These are phyloP conservation scores for Helotiales sp. DNA, from an alignment of 2,329 filamentous ascomycete genomes.

Conservation along the genomic window DNA sequence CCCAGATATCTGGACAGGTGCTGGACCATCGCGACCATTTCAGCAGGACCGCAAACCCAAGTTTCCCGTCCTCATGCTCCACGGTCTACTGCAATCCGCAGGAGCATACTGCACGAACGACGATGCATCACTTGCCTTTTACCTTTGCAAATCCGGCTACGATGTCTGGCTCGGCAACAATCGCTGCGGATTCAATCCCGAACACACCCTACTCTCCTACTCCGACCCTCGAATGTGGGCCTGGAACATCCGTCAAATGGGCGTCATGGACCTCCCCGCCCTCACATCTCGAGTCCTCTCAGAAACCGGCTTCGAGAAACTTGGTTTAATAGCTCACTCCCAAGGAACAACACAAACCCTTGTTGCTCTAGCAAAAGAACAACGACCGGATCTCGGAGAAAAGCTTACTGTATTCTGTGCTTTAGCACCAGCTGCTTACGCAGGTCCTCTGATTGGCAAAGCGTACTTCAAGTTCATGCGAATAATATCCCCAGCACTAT, in stretches of 20 bases:
- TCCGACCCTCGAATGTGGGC: conserved; percentile 91
- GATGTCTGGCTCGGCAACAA: conserved; percentile 98
- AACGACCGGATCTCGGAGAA: conserved; percentile 79
- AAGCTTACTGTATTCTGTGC: conserved; percentile 89
- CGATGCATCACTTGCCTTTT: conserved; percentile 87
- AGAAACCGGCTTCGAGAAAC: conserved; percentile 80
- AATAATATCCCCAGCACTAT: conserved; percentile 72
- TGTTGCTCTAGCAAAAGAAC: conserved; percentile 85
- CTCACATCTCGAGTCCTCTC: conserved; percentile 75
- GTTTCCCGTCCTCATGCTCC: conserved; percentile 84
- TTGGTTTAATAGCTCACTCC: conserved; percentile 83
- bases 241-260: conserved; percentile 96
- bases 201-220: conserved; percentile 69
- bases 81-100: conserved; percentile 83
- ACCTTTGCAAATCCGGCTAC: conserved; percentile 86
- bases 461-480: conserved; percentile 93
- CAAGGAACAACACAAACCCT: conserved; percentile 90
- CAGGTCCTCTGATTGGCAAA: conserved; percentile 80
- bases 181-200: conserved; percentile 79
- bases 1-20: conserved; percentile 60
- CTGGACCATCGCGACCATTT: conserved; percentile 37
- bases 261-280: conserved; percentile 82
- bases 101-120: conserved; percentile 91
- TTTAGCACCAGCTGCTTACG: conserved; percentile 86
- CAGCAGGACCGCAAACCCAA: conserved; percentile 43